Conservation (phyloP, 2,329 filamentous ascomycete species). For the Fusarium sp. region DNA sequence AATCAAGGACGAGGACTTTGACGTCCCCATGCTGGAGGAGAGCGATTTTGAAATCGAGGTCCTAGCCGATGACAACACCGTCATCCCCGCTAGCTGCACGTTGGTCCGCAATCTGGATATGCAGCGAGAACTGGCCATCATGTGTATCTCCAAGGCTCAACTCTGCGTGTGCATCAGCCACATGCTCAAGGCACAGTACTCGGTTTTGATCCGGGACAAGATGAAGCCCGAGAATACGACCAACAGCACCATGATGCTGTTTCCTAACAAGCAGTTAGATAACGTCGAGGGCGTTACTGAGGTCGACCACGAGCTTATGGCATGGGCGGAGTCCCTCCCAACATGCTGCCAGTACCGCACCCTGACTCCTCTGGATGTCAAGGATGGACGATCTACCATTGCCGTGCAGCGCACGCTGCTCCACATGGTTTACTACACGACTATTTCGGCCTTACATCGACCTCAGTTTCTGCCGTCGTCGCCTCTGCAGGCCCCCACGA, state of each 20-base stretch:
- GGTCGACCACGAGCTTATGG: constrained; percentile 83
- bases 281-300: constrained; percentile 82
- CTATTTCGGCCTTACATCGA: constrained; percentile 88
- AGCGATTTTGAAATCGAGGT: constrained; percentile 84
- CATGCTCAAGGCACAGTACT: constrained; percentile 92
- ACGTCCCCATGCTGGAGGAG: constrained; percentile 89
- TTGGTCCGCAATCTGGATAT: constrained; percentile 77
- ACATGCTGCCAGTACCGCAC: constrained; percentile 76
- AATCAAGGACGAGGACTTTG: constrained; percentile 93
- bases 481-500: constrained; percentile 63
- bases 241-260: constrained; percentile 85
- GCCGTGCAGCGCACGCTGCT: constrained; percentile 85
- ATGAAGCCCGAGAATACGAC: constrained; percentile 82
- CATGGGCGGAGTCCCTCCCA: constrained; percentile 81
- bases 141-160: constrained; percentile 94
- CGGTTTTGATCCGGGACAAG: constrained; percentile 86
- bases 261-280: constrained; percentile 88
- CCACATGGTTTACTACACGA: constrained; percentile 94
- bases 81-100: constrained; percentile 77
- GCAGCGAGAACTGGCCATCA: constrained; percentile 82
- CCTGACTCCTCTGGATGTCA: constrained; percentile 65
- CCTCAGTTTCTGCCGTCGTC: constrained; percentile 88
- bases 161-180: constrained; percentile 90
- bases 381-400: constrained; percentile 69
- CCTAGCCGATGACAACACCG: constrained; percentile 74